Evolutionary conservation across 768 basidiomycete genomes (phyloP), one percentile per base, ranked within the genome.

Genomic region (Tricholomella constricta): DNA sequence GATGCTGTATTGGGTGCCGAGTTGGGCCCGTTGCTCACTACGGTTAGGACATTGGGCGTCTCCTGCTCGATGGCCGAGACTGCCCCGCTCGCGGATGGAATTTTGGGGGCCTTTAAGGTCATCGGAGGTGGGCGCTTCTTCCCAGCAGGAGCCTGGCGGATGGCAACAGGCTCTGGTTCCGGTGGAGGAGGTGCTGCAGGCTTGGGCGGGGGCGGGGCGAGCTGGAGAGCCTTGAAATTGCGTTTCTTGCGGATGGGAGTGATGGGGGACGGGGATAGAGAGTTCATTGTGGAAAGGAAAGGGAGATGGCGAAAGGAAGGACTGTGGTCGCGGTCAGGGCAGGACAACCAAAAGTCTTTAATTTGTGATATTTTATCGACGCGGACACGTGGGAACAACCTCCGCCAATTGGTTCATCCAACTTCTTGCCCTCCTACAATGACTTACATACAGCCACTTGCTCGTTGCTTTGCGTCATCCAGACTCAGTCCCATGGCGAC

Each of bases 181-280:
- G 65, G 62, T 47, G 78, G 71, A 19, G 71, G 55, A 4, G 75
- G 65, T 2, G 78, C 66, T n/a, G 66, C 52, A 35, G 73, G 60
- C 19, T 78, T 67, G 31, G 31, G 31, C 41, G 72, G 70, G 40
- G 78, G 56, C 52, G 87, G 84, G 60, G 82, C 78, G 66, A 94
- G 84, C 73, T 87, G 84, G 8, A 94, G 81, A 34, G 81, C 85
- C 72, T 92, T 94, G 81, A 92, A 93, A 68, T 94, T 94, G 57
- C 92, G 85, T 70, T 94, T 94, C 80, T 92, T 91, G 71, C 91
- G 88, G 56, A 91, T 82, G 48, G 87, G 84, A 15, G 63, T 60
- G 12, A 57, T 14, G 15, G 62, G 51, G 15, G 62, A 58, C 25
- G 58, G n/a, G n/a, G n/a, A n/a, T 40, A 45, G 22, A 27, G 59